Base-by-base conservation (phyloP, 2,329 filamentous ascomycete species). In the Stemphylium beticola region DNA sequence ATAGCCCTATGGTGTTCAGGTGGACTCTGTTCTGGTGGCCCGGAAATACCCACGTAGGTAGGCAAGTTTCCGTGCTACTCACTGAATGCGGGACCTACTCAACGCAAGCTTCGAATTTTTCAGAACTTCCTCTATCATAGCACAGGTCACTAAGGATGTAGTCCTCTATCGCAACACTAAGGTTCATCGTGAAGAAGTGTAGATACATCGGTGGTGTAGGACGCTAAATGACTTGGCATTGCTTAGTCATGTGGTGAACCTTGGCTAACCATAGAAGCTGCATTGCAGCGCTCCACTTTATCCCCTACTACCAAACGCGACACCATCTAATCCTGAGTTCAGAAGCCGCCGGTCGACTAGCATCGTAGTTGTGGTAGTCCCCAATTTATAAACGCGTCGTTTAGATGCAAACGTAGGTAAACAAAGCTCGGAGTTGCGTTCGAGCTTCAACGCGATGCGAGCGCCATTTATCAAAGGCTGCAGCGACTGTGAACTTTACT, bases 261-360 rank as follows among this genome's bases (percentile, higher is more conserved):
- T 57, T 54, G 55, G 37, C 55, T 20, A 36, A 47, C 45, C 39
- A 55, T 49, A 51, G 51, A 47, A 51, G 47, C 37, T 34, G 49
- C 42, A 45, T 37, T 34, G 36, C 42, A 43, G 40, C 50, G 49
- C 54, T 57, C 51, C 52, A 57, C 55, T 50, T 48, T 57, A 54
- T 47, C 46, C 46, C 51, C 37, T 51, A 55, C 51, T 44, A 47
- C 47, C 38, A 31, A 46, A 39, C 47, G 9, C 51, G 49, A 29
- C 51, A 39, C 50, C 46, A 55, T 12, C 51, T 42, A 41, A 38
- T 39, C 9, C 29, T 38, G 15, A 31, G 31, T 40, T 7, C 33
- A 22, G 20, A 31, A 47, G 11, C 22, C 29, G 24, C 22, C 17
- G n/a, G 4, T 12, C 22, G 22, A 22, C 37, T 34, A 12, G 4